Conservation (phyloP, 164 flowering plant genomes). For the Warburgia ugandensis region DNA sequence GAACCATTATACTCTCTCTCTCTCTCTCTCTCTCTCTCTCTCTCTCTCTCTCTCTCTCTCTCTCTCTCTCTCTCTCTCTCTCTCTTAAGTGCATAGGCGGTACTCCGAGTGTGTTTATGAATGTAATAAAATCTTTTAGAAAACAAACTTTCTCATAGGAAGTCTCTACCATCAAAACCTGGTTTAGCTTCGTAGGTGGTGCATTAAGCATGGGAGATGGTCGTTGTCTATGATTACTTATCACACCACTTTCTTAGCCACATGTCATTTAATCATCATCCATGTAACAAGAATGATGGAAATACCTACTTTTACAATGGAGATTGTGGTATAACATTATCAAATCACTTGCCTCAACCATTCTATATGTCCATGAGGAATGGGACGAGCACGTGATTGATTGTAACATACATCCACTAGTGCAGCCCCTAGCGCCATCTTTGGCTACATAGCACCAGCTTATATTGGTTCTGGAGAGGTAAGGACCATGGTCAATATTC, state of each 20-base stretch:
- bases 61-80: no score
- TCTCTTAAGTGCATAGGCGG: no score
- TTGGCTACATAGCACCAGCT: conserved; percentile 94
- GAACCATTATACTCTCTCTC: no score
- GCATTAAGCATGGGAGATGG: conserved; percentile 99
- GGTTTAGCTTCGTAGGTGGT: conserved; percentile 93
- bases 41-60: no score
- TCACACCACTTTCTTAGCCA: conserved; percentile 49
- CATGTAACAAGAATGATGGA: background rate
- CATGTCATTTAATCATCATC: conserved; percentile 39
- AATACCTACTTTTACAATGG: conserved; percentile 56
- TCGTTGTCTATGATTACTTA: conserved; percentile 80
- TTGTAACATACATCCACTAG: conserved; percentile 34
- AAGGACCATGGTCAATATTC: conserved; percentile 59
- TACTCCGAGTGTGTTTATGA: no score
- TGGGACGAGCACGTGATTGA: conserved; percentile 98
- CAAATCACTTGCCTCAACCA: conserved; percentile 74
- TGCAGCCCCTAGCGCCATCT: conserved; percentile 58
- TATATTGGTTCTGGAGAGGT: conserved; percentile 70
- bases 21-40: no score
- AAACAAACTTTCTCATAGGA: no score
- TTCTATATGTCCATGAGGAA: conserved; percentile 86
- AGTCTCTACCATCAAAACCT: conserved; percentile 80
- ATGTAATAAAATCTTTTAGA: no score
- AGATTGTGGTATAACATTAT: conserved; percentile 56